Evolutionary conservation across 768 basidiomycete species (phyloP).

Genomic region (Suillus clintonianus): DNA sequence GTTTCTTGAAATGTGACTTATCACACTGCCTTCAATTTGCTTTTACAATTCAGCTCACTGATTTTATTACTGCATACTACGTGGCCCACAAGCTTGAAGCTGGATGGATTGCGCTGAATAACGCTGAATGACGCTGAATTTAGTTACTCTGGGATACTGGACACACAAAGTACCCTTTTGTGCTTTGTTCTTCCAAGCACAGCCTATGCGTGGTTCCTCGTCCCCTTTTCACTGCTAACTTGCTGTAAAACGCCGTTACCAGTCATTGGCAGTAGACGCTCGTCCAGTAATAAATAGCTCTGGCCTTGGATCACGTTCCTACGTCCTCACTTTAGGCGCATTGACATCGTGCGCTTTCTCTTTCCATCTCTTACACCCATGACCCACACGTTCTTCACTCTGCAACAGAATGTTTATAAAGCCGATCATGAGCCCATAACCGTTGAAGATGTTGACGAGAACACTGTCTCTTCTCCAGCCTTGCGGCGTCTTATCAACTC

Average conservation of each 20-base stretch:
- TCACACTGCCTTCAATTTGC: background rate
- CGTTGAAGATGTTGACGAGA: constrained; percentile 29
- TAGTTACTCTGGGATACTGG: background rate
- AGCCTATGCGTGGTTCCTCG: background rate
- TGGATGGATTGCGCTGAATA: too few relatives aligned
- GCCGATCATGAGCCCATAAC: constrained; percentile 22
- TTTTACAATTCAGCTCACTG: background rate
- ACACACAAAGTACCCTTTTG: background rate
- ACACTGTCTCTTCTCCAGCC: constrained; percentile 20
- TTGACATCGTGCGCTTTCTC: background rate
- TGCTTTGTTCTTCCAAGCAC: background rate
- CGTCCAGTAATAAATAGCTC: constrained; percentile 6
- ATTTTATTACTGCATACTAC: too few relatives aligned
- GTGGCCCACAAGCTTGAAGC: too few relatives aligned
- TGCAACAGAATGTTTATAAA: constrained; percentile 39
- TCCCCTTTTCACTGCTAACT: background rate
- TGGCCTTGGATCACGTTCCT: background rate
- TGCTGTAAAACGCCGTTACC: constrained; percentile 1
- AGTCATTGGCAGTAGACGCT: constrained; percentile 4
- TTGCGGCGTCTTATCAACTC: constrained; percentile 33
- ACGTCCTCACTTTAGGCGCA: background rate
- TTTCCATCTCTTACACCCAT: background rate
- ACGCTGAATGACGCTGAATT: background rate
- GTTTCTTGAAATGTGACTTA: background rate
- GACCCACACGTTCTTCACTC: constrained; percentile 16